A percentile compares a stretch with the other conserved stretches of the same genome.
Evolutionary conservation across 768 basidiomycete genomes (phyloP).

Genomic region (Pulveroboletus sp.): DNA sequence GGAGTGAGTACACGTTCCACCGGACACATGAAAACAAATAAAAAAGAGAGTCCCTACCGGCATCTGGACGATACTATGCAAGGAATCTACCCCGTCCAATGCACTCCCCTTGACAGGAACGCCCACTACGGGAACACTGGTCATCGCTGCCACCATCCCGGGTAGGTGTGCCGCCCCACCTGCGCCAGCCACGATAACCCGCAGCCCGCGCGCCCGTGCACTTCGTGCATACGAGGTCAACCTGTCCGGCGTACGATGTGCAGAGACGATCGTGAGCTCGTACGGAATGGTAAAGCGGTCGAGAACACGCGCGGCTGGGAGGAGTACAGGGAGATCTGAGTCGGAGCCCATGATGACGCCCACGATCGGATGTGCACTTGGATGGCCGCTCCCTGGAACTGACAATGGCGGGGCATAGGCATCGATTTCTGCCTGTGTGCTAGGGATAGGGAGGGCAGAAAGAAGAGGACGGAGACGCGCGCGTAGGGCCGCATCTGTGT

Average conservation of each 20-base stretch:
- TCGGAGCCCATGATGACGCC: conserved; percentile 98
- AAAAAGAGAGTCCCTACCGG: conserved; percentile 54
- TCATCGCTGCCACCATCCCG: conserved; percentile 97
- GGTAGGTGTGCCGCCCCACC: conserved; percentile 99
- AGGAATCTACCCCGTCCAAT: conserved; percentile 93
- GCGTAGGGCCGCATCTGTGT: conserved; percentile 71
- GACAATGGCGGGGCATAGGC: conserved; percentile 47
- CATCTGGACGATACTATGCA: conserved; percentile 99
- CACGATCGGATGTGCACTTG: conserved; percentile 71
- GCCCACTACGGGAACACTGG: conserved; percentile 86
- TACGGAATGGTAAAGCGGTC: conserved; percentile 81
- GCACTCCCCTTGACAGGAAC: conserved; percentile 95
- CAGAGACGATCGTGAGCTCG: conserved; percentile 94
- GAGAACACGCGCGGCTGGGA: conserved; percentile 80
- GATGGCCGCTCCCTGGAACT: conserved; percentile 44
- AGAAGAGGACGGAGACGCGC: conserved; percentile 71
- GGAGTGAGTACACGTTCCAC: neutral
- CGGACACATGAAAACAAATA: neutral
- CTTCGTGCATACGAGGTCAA: conserved; percentile 77
- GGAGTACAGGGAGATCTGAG: conserved; percentile 93
- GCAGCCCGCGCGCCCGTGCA: conserved; percentile 61
- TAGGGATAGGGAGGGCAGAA: conserved; percentile 47
- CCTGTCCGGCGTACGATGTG: conserved; percentile 89
- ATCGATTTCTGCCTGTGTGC: conserved; percentile 42
- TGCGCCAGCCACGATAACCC: conserved; percentile 88